These are phyloP conservation scores for Lachancea waltii DNA, from an alignment of 805 yeast species.

Conservation along the genomic window DNA sequence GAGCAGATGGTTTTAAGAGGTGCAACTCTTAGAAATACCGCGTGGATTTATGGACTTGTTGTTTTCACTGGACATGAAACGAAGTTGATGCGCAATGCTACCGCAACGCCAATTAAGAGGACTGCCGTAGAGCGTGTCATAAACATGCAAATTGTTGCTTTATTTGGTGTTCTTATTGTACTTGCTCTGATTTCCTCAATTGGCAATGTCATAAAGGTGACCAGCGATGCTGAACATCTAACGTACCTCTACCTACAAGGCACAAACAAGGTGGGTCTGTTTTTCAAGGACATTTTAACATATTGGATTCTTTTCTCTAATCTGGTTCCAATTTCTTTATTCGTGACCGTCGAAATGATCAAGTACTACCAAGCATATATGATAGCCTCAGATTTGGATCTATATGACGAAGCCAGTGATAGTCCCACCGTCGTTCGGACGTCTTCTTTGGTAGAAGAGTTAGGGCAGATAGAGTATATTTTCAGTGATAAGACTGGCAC, in stretches of 20 bases:
- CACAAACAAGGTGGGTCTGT: constrained; percentile 58
- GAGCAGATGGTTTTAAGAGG: constrained; percentile 92
- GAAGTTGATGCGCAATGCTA: constrained; percentile 95
- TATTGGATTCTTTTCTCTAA: constrained; percentile 96
- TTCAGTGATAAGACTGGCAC: constrained; percentile 98
- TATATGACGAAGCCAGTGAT: constrained; percentile 81
- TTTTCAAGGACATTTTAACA: constrained; percentile 82
- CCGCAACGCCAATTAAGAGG: constrained; percentile 95
- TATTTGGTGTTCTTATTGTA: constrained; percentile 71
- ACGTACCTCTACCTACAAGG: constrained; percentile 64
- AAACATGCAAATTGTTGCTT: constrained; percentile 82
- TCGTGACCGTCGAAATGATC: constrained; percentile 93
- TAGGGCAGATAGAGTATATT: constrained; percentile 94
- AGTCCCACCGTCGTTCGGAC: constrained; percentile 95
- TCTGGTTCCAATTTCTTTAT: constrained; percentile 93
- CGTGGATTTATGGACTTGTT: constrained; percentile 90
- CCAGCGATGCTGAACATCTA: constrained; percentile 45
- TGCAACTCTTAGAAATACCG: constrained; percentile 90
- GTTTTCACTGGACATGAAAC: constrained; percentile 98
- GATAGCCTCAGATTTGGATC: constrained; percentile 90
- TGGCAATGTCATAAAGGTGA: constrained; percentile 76
- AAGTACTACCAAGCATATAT: constrained; percentile 92
- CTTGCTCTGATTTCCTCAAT: constrained; percentile 75
- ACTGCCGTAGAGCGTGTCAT: constrained; percentile 96
- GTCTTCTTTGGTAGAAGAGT: constrained; percentile 90